These are phyloP conservation scores for carrot (Daucus carota) DNA, from an alignment of 129 eudicot species.

Conservation along the genomic window DH1_v3.0 NC_030381.2:39980501-39981000, in stretches of 20 bases:
- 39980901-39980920: too few species aligned
- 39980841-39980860: conserved; percentile 33
- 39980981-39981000: conserved; percentile 30
- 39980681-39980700: too few species aligned
- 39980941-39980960: conserved; percentile 31
- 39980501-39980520: too few species aligned
- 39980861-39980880: too few species aligned
- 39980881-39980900: background rate
- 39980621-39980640: too few species aligned
- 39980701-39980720: background rate
- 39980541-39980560: too few species aligned
- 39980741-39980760: conserved; percentile 40
- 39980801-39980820: conserved; percentile 43
- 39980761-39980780: conserved; percentile 49
- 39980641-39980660: background rate
- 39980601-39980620: too few species aligned
- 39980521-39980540: too few species aligned
- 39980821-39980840: conserved; percentile 40
- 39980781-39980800: conserved; percentile 50
- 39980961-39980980: conserved; percentile 35
- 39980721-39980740: conserved; percentile 33
- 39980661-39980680: background rate
- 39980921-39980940: conserved; percentile 38
- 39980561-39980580: too few species aligned
- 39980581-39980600: too few species aligned